Conservation (phyloP, 2,329 filamentous ascomycete species). For the Fusarium zealandicum region DNA sequence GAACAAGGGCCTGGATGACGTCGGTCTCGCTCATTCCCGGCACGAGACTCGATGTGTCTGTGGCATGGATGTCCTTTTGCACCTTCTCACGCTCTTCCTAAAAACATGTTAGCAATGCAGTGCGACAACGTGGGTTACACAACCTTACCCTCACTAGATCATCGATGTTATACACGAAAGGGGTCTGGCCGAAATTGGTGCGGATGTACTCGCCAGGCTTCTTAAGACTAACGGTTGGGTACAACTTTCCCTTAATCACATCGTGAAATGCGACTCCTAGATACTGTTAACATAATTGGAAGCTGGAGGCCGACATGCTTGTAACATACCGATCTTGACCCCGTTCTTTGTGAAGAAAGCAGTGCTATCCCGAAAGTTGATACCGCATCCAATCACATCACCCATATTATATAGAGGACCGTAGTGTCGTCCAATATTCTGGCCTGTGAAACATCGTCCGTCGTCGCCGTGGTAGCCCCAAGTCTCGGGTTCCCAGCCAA, state of each 20-base stretch:
- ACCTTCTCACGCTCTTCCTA: slow-evolving; percentile 69
- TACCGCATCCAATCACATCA: slow-evolving; percentile 69
- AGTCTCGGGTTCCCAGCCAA: slow-evolving; percentile 72
- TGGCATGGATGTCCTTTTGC: slow-evolving; percentile 63
- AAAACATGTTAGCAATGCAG: slow-evolving; percentile 22
- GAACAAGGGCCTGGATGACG: slow-evolving; percentile 79
- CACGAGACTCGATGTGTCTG: slow-evolving; percentile 67
- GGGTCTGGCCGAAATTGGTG: slow-evolving; percentile 73
- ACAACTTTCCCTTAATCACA: slow-evolving; percentile 68
- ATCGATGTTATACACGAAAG: slow-evolving; percentile 93
- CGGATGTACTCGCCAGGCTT: slow-evolving; percentile 67
- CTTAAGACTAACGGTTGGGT: slow-evolving; percentile 71
- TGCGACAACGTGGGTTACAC: not conserved
- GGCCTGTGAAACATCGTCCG: slow-evolving; percentile 65
- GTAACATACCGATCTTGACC: slow-evolving; percentile 57
- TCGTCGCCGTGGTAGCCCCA: slow-evolving; percentile 76
- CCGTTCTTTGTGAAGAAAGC: slow-evolving; percentile 77
- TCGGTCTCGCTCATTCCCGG: slow-evolving; percentile 74
- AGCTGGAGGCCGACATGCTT: not conserved
- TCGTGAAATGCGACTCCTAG: slow-evolving; percentile 73
- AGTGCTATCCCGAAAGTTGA: slow-evolving; percentile 69
- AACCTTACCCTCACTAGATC: slow-evolving; percentile 75
- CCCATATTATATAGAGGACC: slow-evolving; percentile 62
- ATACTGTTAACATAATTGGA: slow-evolving; percentile 36
- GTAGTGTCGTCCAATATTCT: slow-evolving; percentile 64